Evolutionary conservation across 257 asterid species (phyloP).

Genomic region (Scutellaria baicalensis): DNA sequence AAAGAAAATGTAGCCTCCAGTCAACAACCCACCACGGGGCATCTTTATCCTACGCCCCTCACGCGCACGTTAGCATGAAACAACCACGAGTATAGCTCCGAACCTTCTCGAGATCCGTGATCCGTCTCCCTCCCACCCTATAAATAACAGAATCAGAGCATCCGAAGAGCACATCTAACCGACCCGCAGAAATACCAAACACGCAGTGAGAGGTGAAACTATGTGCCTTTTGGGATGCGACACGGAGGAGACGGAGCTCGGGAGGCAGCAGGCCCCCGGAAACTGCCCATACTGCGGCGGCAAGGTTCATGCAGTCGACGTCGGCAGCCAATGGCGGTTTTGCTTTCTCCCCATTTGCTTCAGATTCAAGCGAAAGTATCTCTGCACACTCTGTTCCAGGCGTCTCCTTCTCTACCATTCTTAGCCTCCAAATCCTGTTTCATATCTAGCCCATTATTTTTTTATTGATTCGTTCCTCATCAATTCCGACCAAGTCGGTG

Average conservation of each 20-base stretch:
- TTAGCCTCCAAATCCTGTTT: not conserved
- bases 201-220: not conserved
- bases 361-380: constrained; percentile 47
- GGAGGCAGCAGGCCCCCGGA: constrained; percentile 45
- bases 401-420: constrained; percentile 40
- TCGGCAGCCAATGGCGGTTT: constrained; percentile 27
- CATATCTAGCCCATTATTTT: not conserved
- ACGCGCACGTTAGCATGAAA: constrained; percentile 22
- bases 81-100: constrained; percentile 9
- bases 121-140: not conserved
- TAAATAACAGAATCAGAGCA: constrained; percentile 3
- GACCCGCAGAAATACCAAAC: not conserved
- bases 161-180: not conserved
- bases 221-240: constrained; percentile 41
- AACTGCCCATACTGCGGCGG: constrained; percentile 58
- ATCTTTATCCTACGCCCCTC: constrained; percentile 4
- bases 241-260: constrained; percentile 46
- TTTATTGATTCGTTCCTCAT: not conserved
- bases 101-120: constrained; percentile 13
- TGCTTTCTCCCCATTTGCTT: constrained; percentile 51
- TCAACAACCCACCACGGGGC: not conserved
- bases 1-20: too few species aligned
- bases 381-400: constrained; percentile 45
- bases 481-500: not conserved
- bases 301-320: constrained; percentile 49